These are phyloP conservation scores for Lodderomyces jiufengensis DNA, from an alignment of 1,139 yeast genomes.

Conservation along the genomic window DNA sequence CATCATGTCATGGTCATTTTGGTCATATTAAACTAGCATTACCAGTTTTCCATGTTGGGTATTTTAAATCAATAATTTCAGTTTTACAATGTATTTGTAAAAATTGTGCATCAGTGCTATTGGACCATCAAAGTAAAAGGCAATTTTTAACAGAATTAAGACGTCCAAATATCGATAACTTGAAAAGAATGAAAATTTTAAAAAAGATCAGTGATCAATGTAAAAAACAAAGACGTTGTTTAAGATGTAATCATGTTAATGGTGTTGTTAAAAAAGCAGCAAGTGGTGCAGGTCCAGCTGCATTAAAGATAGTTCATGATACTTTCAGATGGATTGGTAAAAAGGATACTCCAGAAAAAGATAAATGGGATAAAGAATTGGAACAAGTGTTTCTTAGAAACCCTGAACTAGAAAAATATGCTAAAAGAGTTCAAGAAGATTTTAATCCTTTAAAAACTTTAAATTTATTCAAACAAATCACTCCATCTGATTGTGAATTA, in stretches of 20 bases:
- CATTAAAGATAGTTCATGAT: slow-evolving; percentile 92
- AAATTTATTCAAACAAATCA: slow-evolving; percentile 79
- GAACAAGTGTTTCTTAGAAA: slow-evolving; percentile 64
- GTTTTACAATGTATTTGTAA: slow-evolving; percentile 92
- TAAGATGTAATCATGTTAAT: slow-evolving; percentile 80
- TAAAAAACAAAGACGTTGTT: slow-evolving; percentile 89
- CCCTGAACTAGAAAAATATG: slow-evolving; percentile 87
- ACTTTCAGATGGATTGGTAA: slow-evolving; percentile 95
- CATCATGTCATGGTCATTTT: slow-evolving; percentile 97
- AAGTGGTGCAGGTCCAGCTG: slow-evolving; percentile 85
- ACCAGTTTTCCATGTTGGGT: slow-evolving; percentile 97
- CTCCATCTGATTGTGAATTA: slow-evolving; percentile 86
- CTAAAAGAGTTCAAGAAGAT: slow-evolving; percentile 88
- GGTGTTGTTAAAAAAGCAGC: slow-evolving; percentile 99
- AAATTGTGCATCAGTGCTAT: slow-evolving; percentile 73
- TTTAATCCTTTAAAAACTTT: slow-evolving; percentile 88
- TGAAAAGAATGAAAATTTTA: slow-evolving; percentile 84
- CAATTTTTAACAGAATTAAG: slow-evolving; percentile 72
- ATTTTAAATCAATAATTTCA: slow-evolving; percentile 85
- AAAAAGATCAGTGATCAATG: slow-evolving; percentile 87
- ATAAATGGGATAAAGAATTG: slow-evolving; percentile 82
- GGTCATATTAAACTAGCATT: slow-evolving; percentile 91
- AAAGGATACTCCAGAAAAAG: slow-evolving; percentile 80
- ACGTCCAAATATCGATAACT: slow-evolving; percentile 84
- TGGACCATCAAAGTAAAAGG: slow-evolving; percentile 71